Base-by-base conservation (phyloP, 305 asterid species). In the Fraxinus floribunda region DNA sequence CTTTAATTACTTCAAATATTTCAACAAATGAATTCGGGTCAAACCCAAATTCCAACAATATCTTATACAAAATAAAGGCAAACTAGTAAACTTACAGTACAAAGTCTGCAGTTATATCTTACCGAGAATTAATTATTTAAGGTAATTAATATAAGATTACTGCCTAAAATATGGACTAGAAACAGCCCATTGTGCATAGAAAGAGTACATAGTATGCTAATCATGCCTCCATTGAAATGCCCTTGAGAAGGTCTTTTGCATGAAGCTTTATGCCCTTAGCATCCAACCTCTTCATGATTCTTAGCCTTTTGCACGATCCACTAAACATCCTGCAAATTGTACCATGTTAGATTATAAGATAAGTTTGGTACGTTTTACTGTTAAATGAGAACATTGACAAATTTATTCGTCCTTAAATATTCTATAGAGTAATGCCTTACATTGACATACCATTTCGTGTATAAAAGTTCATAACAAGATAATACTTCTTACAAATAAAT, bases 211-310 rank as follows among this genome's bases (percentile, higher is more conserved):
- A 24, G 74, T 4, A 9, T 3, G 22, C 74, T 60, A 66, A 66
- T 66, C 77, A 89, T 22, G 80, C 88, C 77, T 89, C 81, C 32
- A 75, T 79, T 10, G 86, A 84, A 52, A 87, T 89, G 46, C 86
- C 89, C 71, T 87, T 88, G 83, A 90, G 90, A 81, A 89, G 87
- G 82, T 85, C 90, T 66, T 89, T 86, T 76, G 91, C 86, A 24
- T 83, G 87, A 76, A 91, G 91, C 29, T 93, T 90, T 73, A 87
- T 86, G 5, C 89, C 90, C 16, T 88, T 87, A 18, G 94, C 92
- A 72, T 93, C 94, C 3, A 93, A 80, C 85, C 89, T 91, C 84
- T 90, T 94, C 95, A 90, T 94, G 2, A 93, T 89, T 92, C 98
- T 89, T 82, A 94, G 78, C 84, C 93, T 90, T 77, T 87, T 93